phyloP scores from a whole-genome alignment of 257 asterid species.

The Ilex asprella region DNA sequence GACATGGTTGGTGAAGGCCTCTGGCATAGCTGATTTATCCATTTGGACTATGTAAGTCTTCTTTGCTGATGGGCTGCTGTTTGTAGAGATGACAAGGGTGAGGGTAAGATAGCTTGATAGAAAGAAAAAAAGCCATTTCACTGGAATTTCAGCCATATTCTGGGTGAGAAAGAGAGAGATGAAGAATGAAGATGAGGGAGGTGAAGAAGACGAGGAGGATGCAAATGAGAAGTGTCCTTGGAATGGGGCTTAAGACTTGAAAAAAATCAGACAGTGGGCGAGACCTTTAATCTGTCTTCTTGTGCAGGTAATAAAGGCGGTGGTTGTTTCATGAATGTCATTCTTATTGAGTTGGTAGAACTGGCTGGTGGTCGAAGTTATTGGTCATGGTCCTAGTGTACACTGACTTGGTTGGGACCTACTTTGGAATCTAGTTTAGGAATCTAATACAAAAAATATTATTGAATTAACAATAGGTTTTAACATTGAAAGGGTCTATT shows the following conservation, averaged over 20 bases:
- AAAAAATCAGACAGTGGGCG: conserved; percentile 13
- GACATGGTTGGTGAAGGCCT: conserved; percentile 43
- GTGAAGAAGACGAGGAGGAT: neutral
- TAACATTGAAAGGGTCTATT: no score
- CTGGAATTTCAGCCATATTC: conserved; percentile 34
- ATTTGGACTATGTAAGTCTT: conserved; percentile 64
- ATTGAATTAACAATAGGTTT: no score
- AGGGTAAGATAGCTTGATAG: conserved; percentile 16
- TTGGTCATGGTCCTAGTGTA: conserved; percentile 9
- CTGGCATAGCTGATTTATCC: conserved; percentile 68
- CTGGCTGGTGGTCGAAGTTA: conserved; percentile 7
- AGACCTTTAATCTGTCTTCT: conserved; percentile 17
- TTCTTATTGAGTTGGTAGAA: conserved; percentile 12
- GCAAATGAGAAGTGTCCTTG: neutral
- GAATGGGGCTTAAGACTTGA: neutral
- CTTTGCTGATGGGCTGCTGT: conserved; percentile 15
- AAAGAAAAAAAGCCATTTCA: conserved; percentile 30
- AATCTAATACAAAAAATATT: no score
- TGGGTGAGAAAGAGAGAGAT: conserved; percentile 3
- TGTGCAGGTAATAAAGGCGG: conserved; percentile 50
- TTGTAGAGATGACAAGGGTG: conserved; percentile 5
- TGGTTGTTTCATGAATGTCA: conserved; percentile 64
- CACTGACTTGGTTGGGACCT: no score
- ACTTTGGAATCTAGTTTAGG: no score
- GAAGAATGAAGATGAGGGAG: neutral